Conservation (phyloP, 305 asterid species). For the Vinca major region DNA sequence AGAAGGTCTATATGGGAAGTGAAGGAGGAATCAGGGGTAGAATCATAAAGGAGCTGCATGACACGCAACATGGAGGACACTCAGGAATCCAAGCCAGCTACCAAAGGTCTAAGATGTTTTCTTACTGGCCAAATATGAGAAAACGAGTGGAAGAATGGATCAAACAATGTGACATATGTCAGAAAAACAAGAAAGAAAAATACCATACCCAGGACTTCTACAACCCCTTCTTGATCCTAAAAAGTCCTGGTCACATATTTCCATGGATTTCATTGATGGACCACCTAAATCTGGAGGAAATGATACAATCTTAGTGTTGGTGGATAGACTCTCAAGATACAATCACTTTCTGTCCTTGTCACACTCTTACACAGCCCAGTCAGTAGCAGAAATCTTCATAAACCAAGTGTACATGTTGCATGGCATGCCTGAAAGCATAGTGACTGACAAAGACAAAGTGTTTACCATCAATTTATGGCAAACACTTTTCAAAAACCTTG, state of each 20-base stretch:
- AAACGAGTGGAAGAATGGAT: neutral
- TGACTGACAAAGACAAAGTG: neutral
- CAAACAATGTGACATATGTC: neutral
- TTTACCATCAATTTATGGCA: neutral
- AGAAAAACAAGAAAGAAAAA: neutral
- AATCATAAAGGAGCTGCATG: neutral
- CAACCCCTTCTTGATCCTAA: too few species aligned
- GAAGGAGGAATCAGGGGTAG: neutral
- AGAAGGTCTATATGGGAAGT: neutral
- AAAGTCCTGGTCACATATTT: too few species aligned
- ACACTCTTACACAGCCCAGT: neutral
- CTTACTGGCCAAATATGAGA: conserved; percentile 11
- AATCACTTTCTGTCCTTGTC: neutral
- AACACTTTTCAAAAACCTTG: neutral
- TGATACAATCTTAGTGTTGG: neutral
- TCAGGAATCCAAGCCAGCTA: neutral
- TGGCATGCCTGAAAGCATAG: conserved; percentile 2
- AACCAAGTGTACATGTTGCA: neutral
- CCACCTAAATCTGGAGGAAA: too few species aligned
- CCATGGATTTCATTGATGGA: too few species aligned
- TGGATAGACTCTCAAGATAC: neutral
- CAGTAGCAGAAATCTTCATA: neutral
- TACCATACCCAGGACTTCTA: too few species aligned
- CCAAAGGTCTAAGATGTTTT: neutral
- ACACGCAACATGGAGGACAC: neutral